phyloP scores from a whole-genome alignment of 768 basidiomycete species.

The Suillus hirtellus region DNA sequence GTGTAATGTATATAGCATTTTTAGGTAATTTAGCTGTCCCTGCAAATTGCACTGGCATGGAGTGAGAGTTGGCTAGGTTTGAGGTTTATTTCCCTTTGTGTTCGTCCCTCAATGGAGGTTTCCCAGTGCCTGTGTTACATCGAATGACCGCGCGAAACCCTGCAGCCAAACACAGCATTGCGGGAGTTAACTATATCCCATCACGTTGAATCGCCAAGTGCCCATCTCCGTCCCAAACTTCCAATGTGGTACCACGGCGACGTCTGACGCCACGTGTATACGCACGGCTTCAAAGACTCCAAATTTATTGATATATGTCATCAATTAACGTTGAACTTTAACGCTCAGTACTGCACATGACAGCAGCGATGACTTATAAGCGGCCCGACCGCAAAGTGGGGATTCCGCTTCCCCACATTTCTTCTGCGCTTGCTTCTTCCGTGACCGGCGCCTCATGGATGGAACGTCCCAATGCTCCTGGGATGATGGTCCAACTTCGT shows the following conservation, averaged over 20 bases:
- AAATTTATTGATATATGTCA: constrained; percentile 19
- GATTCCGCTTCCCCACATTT: constrained; percentile 14
- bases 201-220: constrained; percentile 6
- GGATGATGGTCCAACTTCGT: constrained; percentile 25
- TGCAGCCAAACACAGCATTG: constrained; percentile 6
- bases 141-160: constrained; percentile 31
- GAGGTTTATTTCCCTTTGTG: neutral
- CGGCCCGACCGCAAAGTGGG: constrained; percentile 9
- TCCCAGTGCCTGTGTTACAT: constrained; percentile 14
- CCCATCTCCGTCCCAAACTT: constrained; percentile 10
- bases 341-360: constrained; percentile 22
- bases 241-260: constrained; percentile 13
- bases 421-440: constrained; percentile 6
- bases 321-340: constrained; percentile 21
- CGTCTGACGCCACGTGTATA: constrained; percentile 27
- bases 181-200: constrained; percentile 15
- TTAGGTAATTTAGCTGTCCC: neutral
- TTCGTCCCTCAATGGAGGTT: constrained; percentile 4
- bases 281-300: constrained; percentile 22
- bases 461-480: constrained; percentile 18
- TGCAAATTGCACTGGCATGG: neutral
- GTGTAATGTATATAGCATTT: constrained; percentile 30
- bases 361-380: constrained; percentile 35
- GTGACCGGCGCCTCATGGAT: constrained; percentile 18
- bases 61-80: neutral